Evolutionary conservation across 1,284 basidiomycete genomes (phyloP), one percentile per base, ranked within the genome.

Genomic region (Puccinia horiana): DNA sequence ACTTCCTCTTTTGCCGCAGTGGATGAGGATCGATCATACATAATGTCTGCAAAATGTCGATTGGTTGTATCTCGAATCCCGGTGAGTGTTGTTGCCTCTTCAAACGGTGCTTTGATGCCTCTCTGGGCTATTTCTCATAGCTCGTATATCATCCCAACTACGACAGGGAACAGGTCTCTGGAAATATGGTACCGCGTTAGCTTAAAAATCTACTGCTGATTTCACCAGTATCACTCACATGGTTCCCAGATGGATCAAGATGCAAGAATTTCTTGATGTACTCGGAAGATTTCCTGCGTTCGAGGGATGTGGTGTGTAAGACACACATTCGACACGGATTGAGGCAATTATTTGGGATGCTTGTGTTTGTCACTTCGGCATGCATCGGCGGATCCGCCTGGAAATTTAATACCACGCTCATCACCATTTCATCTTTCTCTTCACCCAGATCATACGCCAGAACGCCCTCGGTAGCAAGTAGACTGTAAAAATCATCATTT

Each of bases 331-430:
- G 12, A 18, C 69, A 72, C 2, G 69, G 69, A n/a, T 72, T 72
- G 5, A 44, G 37, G 20, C 35, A 32, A 8, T n/a, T 26, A 29
- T 52, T 72, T 29, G 69, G 69, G 2, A 49, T 4, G 5, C 44
- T 16, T 20, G 69, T 72, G 26, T 72, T 72, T 23, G 69, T 72
- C 16, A 72, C 26, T 29, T 72, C 26, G n/a, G 69, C 69, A 29
- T 32, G 12, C 69, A 52, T 72, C 3, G 69, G 69, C 2, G 29
- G 32, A 32, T 72, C 69, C 4, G 26, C 69, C 29, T 32, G 42
- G n/a, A 72, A 72, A 61, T 56, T 63, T 2, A 76, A 26, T 3
- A 32, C 3, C 5, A 76, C 1, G 20, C 40, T 40, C 52, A 76
- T 58, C 1, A 76, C 12, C 6, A 76, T 42, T 1, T 63, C 54